Percentiles rank a stretch among this genome's conserved stretches.
phyloP scores from a whole-genome alignment of 1,284 basidiomycete genomes.

The Tilletia caries region DNA sequence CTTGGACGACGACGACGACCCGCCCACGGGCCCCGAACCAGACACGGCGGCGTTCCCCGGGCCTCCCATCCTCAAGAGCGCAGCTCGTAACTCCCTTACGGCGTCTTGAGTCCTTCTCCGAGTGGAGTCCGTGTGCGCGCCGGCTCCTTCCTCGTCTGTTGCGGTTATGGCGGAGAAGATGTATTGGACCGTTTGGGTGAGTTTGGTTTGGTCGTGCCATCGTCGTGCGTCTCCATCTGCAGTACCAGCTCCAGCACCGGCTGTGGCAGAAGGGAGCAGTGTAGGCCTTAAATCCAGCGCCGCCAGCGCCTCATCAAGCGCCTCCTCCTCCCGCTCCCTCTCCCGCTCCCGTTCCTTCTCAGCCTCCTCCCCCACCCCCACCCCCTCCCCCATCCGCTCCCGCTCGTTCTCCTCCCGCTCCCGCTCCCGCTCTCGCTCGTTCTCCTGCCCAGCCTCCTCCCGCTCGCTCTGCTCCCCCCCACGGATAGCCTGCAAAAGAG shows the following conservation, averaged over 20 bases:
- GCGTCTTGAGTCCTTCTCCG: neutral
- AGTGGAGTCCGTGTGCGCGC: neutral
- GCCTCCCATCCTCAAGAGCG: neutral
- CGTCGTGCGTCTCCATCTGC: neutral
- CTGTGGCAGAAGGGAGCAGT: neutral
- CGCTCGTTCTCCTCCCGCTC: too few relatives aligned
- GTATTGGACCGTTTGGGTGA: neutral
- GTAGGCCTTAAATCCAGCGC: neutral
- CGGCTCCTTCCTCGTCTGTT: conserved; percentile 28
- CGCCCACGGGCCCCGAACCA: conserved; percentile 16
- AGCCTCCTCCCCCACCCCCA: too few relatives aligned
- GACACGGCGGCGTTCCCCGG: neutral
- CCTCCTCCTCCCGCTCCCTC: neutral
- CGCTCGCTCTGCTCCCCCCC: too few relatives aligned
- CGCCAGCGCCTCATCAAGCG: neutral
- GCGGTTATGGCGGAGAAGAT: neutral
- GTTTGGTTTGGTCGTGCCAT: neutral
- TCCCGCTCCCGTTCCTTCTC: too few relatives aligned
- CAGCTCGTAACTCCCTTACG: neutral
- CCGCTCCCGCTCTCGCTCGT: too few relatives aligned
- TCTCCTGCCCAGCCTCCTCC: too few relatives aligned
- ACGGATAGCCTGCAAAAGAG: too few relatives aligned
- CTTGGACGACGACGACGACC: conserved; percentile 29
- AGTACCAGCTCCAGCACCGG: neutral
- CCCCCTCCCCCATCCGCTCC: too few relatives aligned